Evolutionary conservation across 202 grass and related monocot genomes (phyloP), one percentile per base, ranked within the genome.

Genomic region (Digitaria exilis): DNA sequence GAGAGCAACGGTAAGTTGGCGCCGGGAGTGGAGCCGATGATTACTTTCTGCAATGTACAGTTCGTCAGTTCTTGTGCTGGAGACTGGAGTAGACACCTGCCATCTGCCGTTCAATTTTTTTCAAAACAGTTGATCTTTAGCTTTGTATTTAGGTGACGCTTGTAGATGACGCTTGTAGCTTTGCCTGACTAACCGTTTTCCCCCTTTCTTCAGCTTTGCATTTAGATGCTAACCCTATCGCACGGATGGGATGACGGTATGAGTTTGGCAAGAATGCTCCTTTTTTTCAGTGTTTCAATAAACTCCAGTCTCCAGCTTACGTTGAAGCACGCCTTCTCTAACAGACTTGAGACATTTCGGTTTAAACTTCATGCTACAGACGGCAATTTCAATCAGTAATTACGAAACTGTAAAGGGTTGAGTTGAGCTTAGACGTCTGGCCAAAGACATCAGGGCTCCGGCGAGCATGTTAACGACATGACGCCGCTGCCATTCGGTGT

Each of bases 1-100:
- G 6, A 19, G 35, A 34, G 58, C 74, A 90, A 93, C 85, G 88
- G 80, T 84, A 90, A 22, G 37, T 62, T 45, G 72, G 62, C 45
- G 49, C 62, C 50, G 71, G 62, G 50, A 69, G 26, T 46, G 50
- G 63, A 69, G 82, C 74, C 15, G 45, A 59, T 87, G 80, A 28
- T 71, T 57, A 55, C 45, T 55, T 35, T 82, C 42, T 34, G n/a
- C n/a, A n/a, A n/a, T n/a, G n/a, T n/a, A n/a, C n/a, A n/a, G n/a
- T n/a, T n/a, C n/a, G n/a, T n/a, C 22, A 9, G 21, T 19, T 71
- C 29, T 43, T 9, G 64, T 70, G 73, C 19, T 55, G 28, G 42
- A 41, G 48, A 46, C 75, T 45, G 13, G 21, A 22, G 32, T 39
- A 39, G 37, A 39, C 35, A 16, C 11, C 52, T 42, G 34, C 46